A percentile compares a stretch with the other conserved stretches of the same genome.
Evolutionary conservation across 495 filamentous ascomycete genomes (phyloP).

Genomic region (Achaetomiella virescens): DNA sequence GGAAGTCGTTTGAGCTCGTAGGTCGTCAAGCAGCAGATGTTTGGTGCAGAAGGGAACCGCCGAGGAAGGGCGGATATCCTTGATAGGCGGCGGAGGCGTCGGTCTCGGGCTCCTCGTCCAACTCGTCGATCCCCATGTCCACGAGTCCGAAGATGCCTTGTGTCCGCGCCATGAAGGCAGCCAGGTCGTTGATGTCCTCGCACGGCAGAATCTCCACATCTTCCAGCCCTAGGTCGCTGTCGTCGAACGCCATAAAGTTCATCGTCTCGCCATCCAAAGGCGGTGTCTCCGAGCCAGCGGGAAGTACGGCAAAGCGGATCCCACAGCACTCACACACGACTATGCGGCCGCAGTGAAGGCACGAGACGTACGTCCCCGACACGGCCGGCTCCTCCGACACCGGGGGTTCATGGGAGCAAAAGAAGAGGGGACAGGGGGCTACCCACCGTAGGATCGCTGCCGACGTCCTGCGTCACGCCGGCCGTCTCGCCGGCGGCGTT

Average conservation of each 20-base stretch:
- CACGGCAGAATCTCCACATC: constrained; percentile 11
- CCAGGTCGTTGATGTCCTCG: constrained; percentile 9
- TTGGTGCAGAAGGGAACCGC: no score
- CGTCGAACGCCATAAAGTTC: not conserved
- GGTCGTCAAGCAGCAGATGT: no score
- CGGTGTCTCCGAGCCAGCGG: not conserved
- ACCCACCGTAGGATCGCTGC: constrained; percentile 96
- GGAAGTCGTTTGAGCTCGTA: not conserved
- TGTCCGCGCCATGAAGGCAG: constrained; percentile 2
- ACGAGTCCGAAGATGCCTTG: constrained; percentile 16
- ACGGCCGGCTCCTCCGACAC: not conserved
- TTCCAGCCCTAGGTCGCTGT: constrained; percentile 4
- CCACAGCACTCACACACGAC: constrained; percentile 16
- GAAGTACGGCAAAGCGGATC: constrained; percentile 10
- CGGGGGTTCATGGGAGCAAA: constrained; percentile 2
- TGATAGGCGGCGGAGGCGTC: not conserved
- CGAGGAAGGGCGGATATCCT: no score
- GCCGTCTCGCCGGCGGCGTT: constrained; percentile 89
- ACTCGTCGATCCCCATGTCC: not conserved
- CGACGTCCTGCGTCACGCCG: constrained; percentile 94
- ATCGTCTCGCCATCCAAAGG: not conserved
- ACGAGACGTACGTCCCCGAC: constrained; percentile 14
- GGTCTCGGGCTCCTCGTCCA: not conserved
- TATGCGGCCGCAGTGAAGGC: constrained; percentile 16
- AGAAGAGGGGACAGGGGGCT: constrained; percentile 32